Base-by-base conservation (phyloP, 306 rosid genomes). In the Quercus mongolica region DNA sequence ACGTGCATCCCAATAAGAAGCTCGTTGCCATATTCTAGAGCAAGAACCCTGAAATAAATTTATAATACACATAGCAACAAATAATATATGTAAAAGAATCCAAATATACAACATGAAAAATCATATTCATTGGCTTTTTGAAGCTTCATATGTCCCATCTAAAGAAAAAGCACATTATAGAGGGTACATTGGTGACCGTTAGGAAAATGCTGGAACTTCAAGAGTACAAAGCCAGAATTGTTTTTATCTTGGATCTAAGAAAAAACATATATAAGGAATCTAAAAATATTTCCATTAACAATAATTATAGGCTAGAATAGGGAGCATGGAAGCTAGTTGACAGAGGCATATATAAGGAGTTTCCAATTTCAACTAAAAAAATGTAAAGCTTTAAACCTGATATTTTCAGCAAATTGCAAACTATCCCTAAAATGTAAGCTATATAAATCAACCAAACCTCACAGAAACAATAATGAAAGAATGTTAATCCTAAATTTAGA, bases 11-110 rank as follows among this genome's bases (percentile, higher is more conserved):
- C 98, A 90, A 89, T 93, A 91, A 72, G 98, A 95, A 85, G 90
- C 91, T 77, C 99, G 85, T 83, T 93, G 98, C 99, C 99, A 95
- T 85, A 93, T 93, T 72, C 99, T 90, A 72, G 99, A 95, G 87
- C 96, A 90, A 78, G 99, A 95, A 81, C 97, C 98, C 99, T 95
- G 87, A 76, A 79, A 61, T 46, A 77, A 56, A 59, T 69, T 63
- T 13, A 67, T 56, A 78, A 25, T 31, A 57, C 56, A 74, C 71
- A 67, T n/a, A 19, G n/a, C 26, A 67, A 19, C 72, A 33, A 35
- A 67, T 52, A 67, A 73, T 30, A 74, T 51, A 15, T 15, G 14
- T 6, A 54, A 75, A 21, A 46, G 31, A 44, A 77, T 71, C 73
- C 35, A 25, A 11, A 59, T 17, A 23, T 17, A 30, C 71, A 19